phyloP scores from a whole-genome alignment of 495 filamentous ascomycete genomes.

The Hypoxylon cercidicola region DNA sequence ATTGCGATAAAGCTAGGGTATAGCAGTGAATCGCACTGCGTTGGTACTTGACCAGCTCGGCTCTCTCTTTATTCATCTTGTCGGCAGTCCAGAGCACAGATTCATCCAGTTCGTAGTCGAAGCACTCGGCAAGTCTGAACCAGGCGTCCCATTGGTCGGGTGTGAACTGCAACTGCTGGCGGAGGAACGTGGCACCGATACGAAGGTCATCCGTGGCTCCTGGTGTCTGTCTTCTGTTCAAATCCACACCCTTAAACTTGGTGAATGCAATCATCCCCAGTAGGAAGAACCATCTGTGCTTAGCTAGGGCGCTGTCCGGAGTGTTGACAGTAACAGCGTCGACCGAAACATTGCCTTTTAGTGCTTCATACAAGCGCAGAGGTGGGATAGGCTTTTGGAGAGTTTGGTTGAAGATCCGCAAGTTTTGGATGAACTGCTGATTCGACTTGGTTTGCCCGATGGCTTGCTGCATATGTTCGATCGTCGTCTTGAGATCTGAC shows the following conservation, averaged over 20 bases:
- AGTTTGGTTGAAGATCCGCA: slow-evolving; percentile 77
- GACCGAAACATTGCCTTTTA: slow-evolving; percentile 76
- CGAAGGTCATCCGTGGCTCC: slow-evolving; percentile 87
- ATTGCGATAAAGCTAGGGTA: slow-evolving; percentile 82
- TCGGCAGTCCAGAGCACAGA: slow-evolving; percentile 94
- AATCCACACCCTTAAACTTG: slow-evolving; percentile 77
- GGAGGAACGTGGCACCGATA: slow-evolving; percentile 81
- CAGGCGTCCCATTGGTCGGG: slow-evolving; percentile 93
- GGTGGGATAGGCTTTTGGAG: slow-evolving; percentile 85
- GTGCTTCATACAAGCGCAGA: slow-evolving; percentile 77
- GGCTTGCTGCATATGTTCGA: slow-evolving; percentile 86
- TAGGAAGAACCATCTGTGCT: slow-evolving; percentile 92
- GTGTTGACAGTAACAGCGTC: slow-evolving; percentile 63
- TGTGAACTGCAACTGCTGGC: slow-evolving; percentile 85
- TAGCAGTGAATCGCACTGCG: slow-evolving; percentile 92
- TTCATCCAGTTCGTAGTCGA: slow-evolving; percentile 92
- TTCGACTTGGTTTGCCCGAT: slow-evolving; percentile 70
- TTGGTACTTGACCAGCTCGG: slow-evolving; percentile 79
- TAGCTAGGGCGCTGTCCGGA: slow-evolving; percentile 68
- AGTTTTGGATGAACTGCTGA: slow-evolving; percentile 76
- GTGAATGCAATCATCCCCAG: slow-evolving; percentile 87
- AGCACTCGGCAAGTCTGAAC: slow-evolving; percentile 92
- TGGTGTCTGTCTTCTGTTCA: slow-evolving; percentile 78
- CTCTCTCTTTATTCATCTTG: slow-evolving; percentile 86
- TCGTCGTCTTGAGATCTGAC: slow-evolving; percentile 83